Base-by-base conservation (phyloP, 257 asterid genomes). In the Solanum appendiculatum region DNA sequence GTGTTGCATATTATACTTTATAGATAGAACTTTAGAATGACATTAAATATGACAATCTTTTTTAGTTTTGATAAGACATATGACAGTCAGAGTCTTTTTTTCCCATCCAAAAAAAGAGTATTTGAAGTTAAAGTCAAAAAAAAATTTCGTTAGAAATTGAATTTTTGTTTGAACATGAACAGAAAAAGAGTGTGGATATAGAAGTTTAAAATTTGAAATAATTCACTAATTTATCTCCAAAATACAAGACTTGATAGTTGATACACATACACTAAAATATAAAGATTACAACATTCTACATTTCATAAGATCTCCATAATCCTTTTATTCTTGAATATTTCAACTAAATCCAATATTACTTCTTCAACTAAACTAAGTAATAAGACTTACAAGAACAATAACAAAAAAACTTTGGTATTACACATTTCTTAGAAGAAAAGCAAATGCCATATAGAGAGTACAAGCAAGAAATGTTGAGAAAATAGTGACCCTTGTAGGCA, bases 401-500 rank as follows among this genome's bases (percentile, higher is more conserved):
- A 27, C 40, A 6, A 78, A 27, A 44, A 4, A 63, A 9, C 27
- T 36, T 27, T 36, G 8, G 3, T 56, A 7, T 51, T 56, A 58
- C 25, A 85, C 31, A 70, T 1, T 86, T 29, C 39, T 21, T n/a
- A 83, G 48, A 7, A 88, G 5, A 23, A 34, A 73, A n/a, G 48
- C 31, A 82, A 89, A 86, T 56, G 37, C n/a, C 8, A 54, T 23
- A 87, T 69, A 92, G 66, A 94, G 86, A 11, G 82, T 7, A 60
- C 88, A 58, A 36, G 92, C 92, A 48, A 95, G 88, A 87, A 87
- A 56, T 88, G 69, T 56, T 0, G 98, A 90, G 86, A 90, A 29
- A 25, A 92, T 9, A 39, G 94, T 91, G 81, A 88, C 91, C 87
- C 87, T 92, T 7, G 88, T 85, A 2, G 97, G 96, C 93, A 96